These are phyloP conservation scores for Chaetomium tenue DNA, from an alignment of 495 filamentous ascomycete species.

Conservation along the genomic window DNA sequence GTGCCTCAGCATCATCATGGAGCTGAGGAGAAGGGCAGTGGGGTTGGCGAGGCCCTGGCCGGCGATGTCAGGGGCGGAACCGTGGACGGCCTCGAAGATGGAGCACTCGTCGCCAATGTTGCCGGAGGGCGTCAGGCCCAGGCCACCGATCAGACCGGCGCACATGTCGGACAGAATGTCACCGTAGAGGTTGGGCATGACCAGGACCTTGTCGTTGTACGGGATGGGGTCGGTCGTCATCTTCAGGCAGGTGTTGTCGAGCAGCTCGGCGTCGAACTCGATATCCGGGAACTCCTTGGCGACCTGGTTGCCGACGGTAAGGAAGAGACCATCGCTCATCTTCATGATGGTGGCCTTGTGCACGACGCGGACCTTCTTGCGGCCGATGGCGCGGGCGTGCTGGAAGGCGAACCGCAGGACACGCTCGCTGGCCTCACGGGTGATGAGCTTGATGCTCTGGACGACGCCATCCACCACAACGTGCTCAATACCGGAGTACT, in stretches of 20 bases:
- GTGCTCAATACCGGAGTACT: slow-evolving; percentile 99
- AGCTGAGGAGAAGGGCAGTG: slow-evolving; percentile 83
- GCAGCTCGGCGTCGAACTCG: slow-evolving; percentile 92
- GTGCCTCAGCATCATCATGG: slow-evolving; percentile 99
- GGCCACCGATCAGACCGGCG: slow-evolving; percentile 94
- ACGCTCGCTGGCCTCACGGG: slow-evolving; percentile 84
- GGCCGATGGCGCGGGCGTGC: slow-evolving; percentile 85
- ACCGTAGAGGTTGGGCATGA: slow-evolving; percentile 99
- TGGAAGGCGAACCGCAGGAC: slow-evolving; percentile 97
- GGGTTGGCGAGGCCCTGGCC: slow-evolving; percentile 95
- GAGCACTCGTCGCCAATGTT: slow-evolving; percentile 99
- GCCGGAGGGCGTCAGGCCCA: slow-evolving; percentile 93
- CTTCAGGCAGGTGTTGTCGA: slow-evolving; percentile 98
- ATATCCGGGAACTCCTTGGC: slow-evolving; percentile 91
- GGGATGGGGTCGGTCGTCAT: slow-evolving; percentile 90
- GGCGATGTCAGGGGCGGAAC: slow-evolving; percentile 95
- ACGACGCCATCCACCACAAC: slow-evolving; percentile 97
- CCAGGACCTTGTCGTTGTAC: slow-evolving; percentile 98
- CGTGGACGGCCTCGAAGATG: slow-evolving; percentile 99
- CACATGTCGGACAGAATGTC: slow-evolving; percentile 99
- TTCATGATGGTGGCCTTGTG: slow-evolving; percentile 99
- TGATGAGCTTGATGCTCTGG: slow-evolving; percentile 99
- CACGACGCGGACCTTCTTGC: slow-evolving; percentile 92
- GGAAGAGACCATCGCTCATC: slow-evolving; percentile 98
- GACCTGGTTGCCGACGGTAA: slow-evolving; percentile 76